Percentiles rank a stretch among this genome's conserved stretches.
phyloP scores from a whole-genome alignment of 1,284 basidiomycete genomes.

The Waitea zeae region DNA sequence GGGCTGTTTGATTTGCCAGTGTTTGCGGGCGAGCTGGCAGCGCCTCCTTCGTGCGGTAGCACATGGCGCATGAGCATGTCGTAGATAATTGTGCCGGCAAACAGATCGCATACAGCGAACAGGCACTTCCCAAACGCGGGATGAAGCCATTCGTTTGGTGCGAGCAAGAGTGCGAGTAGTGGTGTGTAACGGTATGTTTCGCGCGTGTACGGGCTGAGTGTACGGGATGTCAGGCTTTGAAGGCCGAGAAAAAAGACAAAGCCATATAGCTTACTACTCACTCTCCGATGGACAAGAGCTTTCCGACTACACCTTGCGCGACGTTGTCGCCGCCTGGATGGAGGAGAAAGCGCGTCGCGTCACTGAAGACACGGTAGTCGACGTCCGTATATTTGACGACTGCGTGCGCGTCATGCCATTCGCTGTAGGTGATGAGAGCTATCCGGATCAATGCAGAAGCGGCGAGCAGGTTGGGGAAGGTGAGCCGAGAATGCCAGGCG shows the following conservation, averaged over 20 bases:
- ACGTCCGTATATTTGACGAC: conserved; percentile 94
- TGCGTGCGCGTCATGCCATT: conserved; percentile 73
- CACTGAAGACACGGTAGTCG: conserved; percentile 91
- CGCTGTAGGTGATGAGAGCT: conserved; percentile 65
- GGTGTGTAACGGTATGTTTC: conserved; percentile 97
- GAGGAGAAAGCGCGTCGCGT: conserved; percentile 64
- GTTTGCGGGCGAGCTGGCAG: not conserved
- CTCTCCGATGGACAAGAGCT: conserved; percentile 42
- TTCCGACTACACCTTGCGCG: conserved; percentile 47
- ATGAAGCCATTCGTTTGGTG: conserved; percentile 68
- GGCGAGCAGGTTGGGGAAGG: conserved; percentile 35
- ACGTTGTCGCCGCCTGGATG: conserved; percentile 23
- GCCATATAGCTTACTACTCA: conserved; percentile 29
- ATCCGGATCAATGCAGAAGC: conserved; percentile 45
- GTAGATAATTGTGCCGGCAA: conserved; percentile 71
- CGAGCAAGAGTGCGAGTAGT: conserved; percentile 67
- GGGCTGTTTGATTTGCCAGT: conserved; percentile 3
- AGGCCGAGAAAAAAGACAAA: not conserved
- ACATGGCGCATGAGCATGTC: conserved; percentile 37
- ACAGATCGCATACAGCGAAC: conserved; percentile 75
- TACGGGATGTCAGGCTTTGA: not conserved
- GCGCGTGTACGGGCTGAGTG: conserved; percentile 71
- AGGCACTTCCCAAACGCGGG: conserved; percentile 81
- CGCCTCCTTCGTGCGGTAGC: conserved; percentile 13
- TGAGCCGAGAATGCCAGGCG: too few species aligned